Evolutionary conservation across 2,329 filamentous ascomycete species (phyloP), one percentile per base, ranked within the genome.

Genomic region (Seiridium cupressi): DNA sequence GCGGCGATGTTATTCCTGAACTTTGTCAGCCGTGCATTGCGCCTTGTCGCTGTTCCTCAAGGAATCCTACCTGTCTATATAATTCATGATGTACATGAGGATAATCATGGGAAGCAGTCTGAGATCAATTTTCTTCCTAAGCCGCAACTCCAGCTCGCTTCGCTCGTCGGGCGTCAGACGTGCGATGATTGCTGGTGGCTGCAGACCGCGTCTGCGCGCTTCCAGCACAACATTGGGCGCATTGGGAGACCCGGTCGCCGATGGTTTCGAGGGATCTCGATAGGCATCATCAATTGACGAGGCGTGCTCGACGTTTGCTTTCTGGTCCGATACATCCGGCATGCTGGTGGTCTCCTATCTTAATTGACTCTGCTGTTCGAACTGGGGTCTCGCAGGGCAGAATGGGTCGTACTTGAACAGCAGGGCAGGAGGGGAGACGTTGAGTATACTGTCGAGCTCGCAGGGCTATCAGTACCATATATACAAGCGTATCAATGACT

Each of bases 61-160:
- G 18, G 18, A 26, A 26, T 26, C 18, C 18, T 26, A 71, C 72
- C 68, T 68, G 48, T 87, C 84, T 10, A 89, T 74, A 68, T 89
- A 89, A 66, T 89, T 90, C 76, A 90, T 77, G 65, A 90, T 87
- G 65, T 89, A 91, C 80, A 91, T 89, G 51, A 90, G 66, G 57
- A 90, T 84, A 47, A 90, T 78, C 74, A 87, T 87, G 0, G 89
- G 89, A 66, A 92, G 76, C 36, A 91, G 71, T 56, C 87, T 77
- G 7, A 83, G 65, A 69, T 92, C 89, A 58, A 91, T 85, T 71
- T 89, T 91, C 62, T 82, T 79, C 60, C 82, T 77, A 56, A 92
- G 73, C 55, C 77, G 81, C 60, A 74, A 78, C 70, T 92, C 88
- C 1, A 84, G 76, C 5, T 69, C 66, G 0, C 70, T 59, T 44